phyloP scores from a whole-genome alignment of 345 rosid species.

The Reutealis trisperma region DNA sequence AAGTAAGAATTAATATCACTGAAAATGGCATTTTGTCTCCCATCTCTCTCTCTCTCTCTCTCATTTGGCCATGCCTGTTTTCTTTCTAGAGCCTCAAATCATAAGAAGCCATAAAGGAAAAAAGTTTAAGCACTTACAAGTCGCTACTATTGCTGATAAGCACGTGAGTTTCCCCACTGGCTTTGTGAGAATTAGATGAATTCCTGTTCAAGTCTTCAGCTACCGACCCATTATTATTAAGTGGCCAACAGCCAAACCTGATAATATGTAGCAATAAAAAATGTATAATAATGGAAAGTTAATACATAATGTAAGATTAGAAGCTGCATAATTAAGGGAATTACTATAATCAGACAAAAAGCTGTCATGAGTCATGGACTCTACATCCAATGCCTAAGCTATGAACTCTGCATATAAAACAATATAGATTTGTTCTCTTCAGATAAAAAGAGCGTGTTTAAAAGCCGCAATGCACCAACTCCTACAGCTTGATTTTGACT shows the following conservation, averaged over 20 bases:
- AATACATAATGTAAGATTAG: conserved; percentile 22
- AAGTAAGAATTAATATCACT: conserved; percentile 31
- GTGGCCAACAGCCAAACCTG: conserved; percentile 66
- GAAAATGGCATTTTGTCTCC: conserved; percentile 38
- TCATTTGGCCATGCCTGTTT: conserved; percentile 22
- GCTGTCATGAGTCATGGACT: conserved; percentile 41
- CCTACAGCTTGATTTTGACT: conserved; percentile 34
- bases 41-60: conserved; percentile 24
- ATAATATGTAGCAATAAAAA: conserved; percentile 39
- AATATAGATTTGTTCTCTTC: conserved; percentile 30
- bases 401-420: conserved; percentile 40
- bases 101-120: conserved; percentile 10
- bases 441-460: conserved; percentile 24
- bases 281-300: conserved; percentile 29
- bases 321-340: conserved; percentile 17
- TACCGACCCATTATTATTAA: conserved; percentile 28
- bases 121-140: conserved; percentile 20
- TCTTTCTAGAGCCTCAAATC: conserved; percentile 43
- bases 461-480: conserved; percentile 37
- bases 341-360: conserved; percentile 39
- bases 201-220: conserved; percentile 9
- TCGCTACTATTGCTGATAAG: conserved; percentile 29
- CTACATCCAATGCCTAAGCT: conserved; percentile 48
- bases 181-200: conserved; percentile 13
- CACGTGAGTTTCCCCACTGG: conserved; percentile 19